Evolutionary conservation across 2,329 filamentous ascomycete species (phyloP), one percentile per base, ranked within the genome.

Genomic region (Aspergillus ibericus): DNA sequence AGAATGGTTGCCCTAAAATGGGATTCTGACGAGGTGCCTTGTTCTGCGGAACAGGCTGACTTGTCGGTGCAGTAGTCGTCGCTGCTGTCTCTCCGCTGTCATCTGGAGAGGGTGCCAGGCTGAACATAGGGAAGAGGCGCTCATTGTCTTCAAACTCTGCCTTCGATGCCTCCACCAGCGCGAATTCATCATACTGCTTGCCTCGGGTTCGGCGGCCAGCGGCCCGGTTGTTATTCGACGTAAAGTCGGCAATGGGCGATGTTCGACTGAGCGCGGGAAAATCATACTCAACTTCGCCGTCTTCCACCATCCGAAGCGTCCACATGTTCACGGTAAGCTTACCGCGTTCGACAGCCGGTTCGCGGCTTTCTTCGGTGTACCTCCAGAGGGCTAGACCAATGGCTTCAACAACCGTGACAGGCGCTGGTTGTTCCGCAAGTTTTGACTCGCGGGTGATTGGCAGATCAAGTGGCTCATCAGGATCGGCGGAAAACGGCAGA

Each of bases 161-260:
- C 44, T 80, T 75, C 2, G 79, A 82, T 13, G 85, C 86, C 66
- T 86, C 82, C 1, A 88, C 85, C 1, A 88, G 78, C 16, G 83
- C 86, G 68, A 88, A 88, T 62, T 88, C 86, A 65, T 88, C 86
- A 74, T 85, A 88, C 1, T 84, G 84, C 68, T 86, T 87, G 46
- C 86, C 86, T 58, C 85, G 77, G 44, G 83, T 81, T 52, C 86
- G 77, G 5, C 83, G 81, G 54, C 72, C 75, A 22, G 72, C 83
- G 27, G 83, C 83, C 40, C 85, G 80, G 63, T 86, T 88, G 69
- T 88, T 88, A 73, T 88, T 88, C 2, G 84, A 87, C 0, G 86
- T 87, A 66, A 88, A 88, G 66, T 88, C 85, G 3, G 81, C 80
- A 55, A 88, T 80, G 0, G 84, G 81, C 62, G 82, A 80, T 20